Evolutionary conservation across 768 basidiomycete genomes (phyloP).

Genomic region (Rhizopogon vulgaris): DNA sequence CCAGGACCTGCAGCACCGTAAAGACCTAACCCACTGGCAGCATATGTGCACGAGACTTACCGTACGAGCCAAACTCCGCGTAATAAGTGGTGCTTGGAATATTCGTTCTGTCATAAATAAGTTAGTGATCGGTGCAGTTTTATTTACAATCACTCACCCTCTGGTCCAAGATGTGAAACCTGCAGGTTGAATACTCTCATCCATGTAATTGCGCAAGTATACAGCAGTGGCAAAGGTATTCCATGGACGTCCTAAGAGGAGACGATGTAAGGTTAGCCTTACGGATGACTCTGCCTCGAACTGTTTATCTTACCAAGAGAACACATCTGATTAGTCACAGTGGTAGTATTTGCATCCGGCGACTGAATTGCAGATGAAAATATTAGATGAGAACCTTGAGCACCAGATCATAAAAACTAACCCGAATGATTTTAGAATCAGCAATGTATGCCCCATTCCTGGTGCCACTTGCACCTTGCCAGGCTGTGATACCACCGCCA

Average conservation of each 20-base stretch:
- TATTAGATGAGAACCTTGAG: background rate
- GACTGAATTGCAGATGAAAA: conserved; percentile 30
- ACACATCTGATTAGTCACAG: conserved; percentile 37
- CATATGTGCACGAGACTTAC: conserved; percentile 19
- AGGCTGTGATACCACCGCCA: conserved; percentile 60
- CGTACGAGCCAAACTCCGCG: conserved; percentile 48
- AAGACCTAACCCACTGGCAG: background rate
- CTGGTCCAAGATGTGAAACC: conserved; percentile 47
- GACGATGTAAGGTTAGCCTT: background rate
- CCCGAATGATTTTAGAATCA: conserved; percentile 50
- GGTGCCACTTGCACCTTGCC: conserved; percentile 47
- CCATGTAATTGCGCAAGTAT: conserved; percentile 52
- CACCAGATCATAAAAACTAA: conserved; percentile 19
- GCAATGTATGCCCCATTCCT: conserved; percentile 49
- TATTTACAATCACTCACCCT: background rate
- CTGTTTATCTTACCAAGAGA: conserved; percentile 38
- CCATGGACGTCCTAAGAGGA: conserved; percentile 45
- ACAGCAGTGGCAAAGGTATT: conserved; percentile 52
- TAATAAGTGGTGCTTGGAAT: conserved; percentile 53
- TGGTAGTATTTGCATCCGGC: conserved; percentile 49
- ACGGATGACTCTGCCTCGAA: background rate
- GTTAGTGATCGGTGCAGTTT: background rate
- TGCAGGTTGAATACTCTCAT: conserved; percentile 42
- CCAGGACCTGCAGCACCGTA: conserved; percentile 36
- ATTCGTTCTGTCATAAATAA: conserved; percentile 28